Evolutionary conservation across 176 grass and related monocot genomes (phyloP).

Genomic region (Poa pratensis): DNA sequence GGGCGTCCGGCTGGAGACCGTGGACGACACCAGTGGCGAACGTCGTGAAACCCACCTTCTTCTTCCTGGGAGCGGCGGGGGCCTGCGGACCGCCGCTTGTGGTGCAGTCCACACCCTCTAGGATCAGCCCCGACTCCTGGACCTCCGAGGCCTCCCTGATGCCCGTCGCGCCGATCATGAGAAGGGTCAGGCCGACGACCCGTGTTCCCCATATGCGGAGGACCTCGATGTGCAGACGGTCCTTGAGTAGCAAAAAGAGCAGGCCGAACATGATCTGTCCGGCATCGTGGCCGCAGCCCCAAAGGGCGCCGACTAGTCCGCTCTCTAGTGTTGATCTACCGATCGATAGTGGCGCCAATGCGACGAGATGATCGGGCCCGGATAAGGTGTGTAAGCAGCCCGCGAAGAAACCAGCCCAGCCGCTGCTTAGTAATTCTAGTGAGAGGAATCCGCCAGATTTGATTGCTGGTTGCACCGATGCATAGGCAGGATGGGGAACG

Average conservation of each 20-base stretch:
- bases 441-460: slow-evolving; percentile 57
- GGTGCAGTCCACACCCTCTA: slow-evolving; percentile 51
- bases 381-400: slow-evolving; percentile 98
- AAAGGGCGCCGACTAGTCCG: slow-evolving; percentile 92
- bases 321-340: slow-evolving; percentile 87
- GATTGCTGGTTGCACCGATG: slow-evolving; percentile 50
- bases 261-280: slow-evolving; percentile 95
- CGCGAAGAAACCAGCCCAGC: slow-evolving; percentile 88
- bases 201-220: slow-evolving; percentile 84
- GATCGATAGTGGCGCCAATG: slow-evolving; percentile 85
- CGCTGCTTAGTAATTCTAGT: slow-evolving; percentile 78
- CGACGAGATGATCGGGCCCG: slow-evolving; percentile 94
- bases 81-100: slow-evolving; percentile 37
- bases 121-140: slow-evolving; percentile 53
- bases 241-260: slow-evolving; percentile 93
- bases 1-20: slow-evolving; percentile 86
- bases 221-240: slow-evolving; percentile 90
- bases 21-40: slow-evolving; percentile 88
- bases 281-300: slow-evolving; percentile 97
- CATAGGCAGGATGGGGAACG: slow-evolving; percentile 54
- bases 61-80: slow-evolving; percentile 56
- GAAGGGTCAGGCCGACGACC: slow-evolving; percentile 91
- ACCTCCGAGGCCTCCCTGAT: slow-evolving; percentile 73
- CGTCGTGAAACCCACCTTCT: slow-evolving; percentile 89
- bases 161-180: slow-evolving; percentile 81